Conservation (phyloP, 768 basidiomycete species). For the Chalciporus sphaerocephalus region DNA sequence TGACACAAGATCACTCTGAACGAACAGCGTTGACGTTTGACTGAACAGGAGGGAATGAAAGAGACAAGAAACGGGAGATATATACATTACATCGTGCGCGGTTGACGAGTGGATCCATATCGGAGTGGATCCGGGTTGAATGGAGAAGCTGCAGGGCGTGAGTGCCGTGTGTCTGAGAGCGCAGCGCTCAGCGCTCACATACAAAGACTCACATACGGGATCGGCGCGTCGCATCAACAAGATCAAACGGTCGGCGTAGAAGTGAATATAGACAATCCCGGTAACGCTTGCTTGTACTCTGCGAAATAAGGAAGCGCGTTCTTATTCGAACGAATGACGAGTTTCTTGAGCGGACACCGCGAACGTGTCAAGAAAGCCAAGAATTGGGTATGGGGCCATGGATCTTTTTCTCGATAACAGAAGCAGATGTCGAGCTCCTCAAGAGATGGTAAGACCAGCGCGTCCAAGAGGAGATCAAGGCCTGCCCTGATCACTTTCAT, state of each 20-base stretch:
- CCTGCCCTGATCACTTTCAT: slow-evolving; percentile 28
- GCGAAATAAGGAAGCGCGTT: slow-evolving; percentile 15
- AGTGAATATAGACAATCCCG: slow-evolving; percentile 18
- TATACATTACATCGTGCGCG: no score
- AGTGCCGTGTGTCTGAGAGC: no score
- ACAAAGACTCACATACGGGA: no score
- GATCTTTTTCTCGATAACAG: slow-evolving; percentile 26
- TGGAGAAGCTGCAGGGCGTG: no score
- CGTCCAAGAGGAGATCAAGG: slow-evolving; percentile 17
- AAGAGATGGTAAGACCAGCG: slow-evolving; percentile 23
- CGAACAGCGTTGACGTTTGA: no score
- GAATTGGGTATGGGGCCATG: slow-evolving; percentile 28
- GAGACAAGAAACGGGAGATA: no score
- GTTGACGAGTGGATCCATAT: no score
- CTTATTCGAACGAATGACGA: slow-evolving; percentile 26
- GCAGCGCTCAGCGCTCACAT: no score
- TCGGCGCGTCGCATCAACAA: no score
- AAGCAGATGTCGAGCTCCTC: slow-evolving; percentile 32
- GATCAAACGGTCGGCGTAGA: not conserved
- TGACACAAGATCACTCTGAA: no score
- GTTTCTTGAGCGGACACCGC: slow-evolving; percentile 19
- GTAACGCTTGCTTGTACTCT: slow-evolving; percentile 22
- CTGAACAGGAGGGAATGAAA: no score
- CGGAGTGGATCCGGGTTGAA: no score
- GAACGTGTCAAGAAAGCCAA: slow-evolving; percentile 23